Base-by-base conservation (phyloP, 768 basidiomycete species). In the Suillus decipiens region DNA sequence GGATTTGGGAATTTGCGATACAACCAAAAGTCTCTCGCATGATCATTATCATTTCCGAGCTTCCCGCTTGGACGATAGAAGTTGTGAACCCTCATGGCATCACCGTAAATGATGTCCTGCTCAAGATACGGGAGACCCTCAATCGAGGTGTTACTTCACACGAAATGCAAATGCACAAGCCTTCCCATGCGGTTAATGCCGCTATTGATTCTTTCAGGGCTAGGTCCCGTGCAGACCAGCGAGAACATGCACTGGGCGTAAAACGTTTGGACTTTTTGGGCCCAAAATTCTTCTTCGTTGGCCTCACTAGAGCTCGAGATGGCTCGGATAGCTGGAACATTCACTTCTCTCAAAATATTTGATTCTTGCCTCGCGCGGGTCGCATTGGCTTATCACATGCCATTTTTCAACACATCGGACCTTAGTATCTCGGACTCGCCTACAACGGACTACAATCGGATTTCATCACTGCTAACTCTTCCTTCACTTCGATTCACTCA, bases 191-290 rank as follows among this genome's bases (percentile, higher is more conserved):
- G 64, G 73, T 69, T 60, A 68, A 67, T 68, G 64, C 54, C 55
- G 73, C 66, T 65, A 67, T 71, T 63, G 71, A 73, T 24, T 75
- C 66, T 47, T 76, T 73, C 64, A 66, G 73, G 67, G 69, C 65
- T 51, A 62, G 73, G 65, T 68, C 72, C 12, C 47, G 33, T 60
- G 59, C 72, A 68, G 75, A 75, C 64, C 73, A 69, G 69, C 67
- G 72, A 68, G 77, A 79, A 70, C 72, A 66, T 70, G 66, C 64
- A 66, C 78, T 80, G 69, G 78, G 78, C 9, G 63, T 80, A 33
- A 80, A 78, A 71, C 66, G 77, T 68, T 70, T 79, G 33, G 78
- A 79, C 65, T 76, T 77, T 67, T 70, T 79, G 63, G 75, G 76
- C 37, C 69, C 65, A 2, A 69, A 70, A 24, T 63, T 70, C 43